phyloP scores from a whole-genome alignment of 257 asterid genomes.

The Anisodus tanguticus region DNA sequence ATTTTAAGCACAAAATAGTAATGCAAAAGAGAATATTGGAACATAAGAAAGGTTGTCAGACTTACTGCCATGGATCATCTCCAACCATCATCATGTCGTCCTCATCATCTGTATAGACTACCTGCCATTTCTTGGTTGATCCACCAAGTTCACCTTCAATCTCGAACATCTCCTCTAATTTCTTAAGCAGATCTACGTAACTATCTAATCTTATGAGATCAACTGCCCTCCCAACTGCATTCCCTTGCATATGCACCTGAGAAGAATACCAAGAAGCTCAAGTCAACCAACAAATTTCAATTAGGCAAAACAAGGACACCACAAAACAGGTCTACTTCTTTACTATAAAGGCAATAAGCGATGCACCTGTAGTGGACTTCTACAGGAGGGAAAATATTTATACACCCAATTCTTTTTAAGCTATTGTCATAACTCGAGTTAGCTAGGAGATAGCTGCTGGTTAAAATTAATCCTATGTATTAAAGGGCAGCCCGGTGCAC shows the following conservation, averaged over 20 bases:
- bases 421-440: neutral
- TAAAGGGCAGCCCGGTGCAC: too few relatives aligned
- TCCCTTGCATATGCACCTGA: slow-evolving; percentile 96
- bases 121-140: slow-evolving; percentile 87
- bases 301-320: slow-evolving; percentile 1
- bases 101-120: slow-evolving; percentile 92
- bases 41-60: slow-evolving; percentile 29
- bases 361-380: neutral
- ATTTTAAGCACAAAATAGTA: neutral
- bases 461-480: neutral
- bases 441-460: neutral
- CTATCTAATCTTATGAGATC: slow-evolving; percentile 77
- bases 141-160: slow-evolving; percentile 79
- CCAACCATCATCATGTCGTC: slow-evolving; percentile 99
- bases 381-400: neutral
- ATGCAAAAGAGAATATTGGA: slow-evolving; percentile 7
- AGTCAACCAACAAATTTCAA: neutral
- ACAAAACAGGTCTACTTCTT: neutral
- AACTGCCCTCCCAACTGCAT: slow-evolving; percentile 96
- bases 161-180: slow-evolving; percentile 92
- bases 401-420: neutral
- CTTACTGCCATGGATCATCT: slow-evolving; percentile 99
- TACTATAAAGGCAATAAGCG: neutral
- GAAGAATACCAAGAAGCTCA: slow-evolving; percentile 21
- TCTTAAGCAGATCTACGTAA: slow-evolving; percentile 79